These are phyloP conservation scores for Crithidia fasciculata DNA, from an alignment of 208 protist genomes.

Conservation along the genomic window DNA sequence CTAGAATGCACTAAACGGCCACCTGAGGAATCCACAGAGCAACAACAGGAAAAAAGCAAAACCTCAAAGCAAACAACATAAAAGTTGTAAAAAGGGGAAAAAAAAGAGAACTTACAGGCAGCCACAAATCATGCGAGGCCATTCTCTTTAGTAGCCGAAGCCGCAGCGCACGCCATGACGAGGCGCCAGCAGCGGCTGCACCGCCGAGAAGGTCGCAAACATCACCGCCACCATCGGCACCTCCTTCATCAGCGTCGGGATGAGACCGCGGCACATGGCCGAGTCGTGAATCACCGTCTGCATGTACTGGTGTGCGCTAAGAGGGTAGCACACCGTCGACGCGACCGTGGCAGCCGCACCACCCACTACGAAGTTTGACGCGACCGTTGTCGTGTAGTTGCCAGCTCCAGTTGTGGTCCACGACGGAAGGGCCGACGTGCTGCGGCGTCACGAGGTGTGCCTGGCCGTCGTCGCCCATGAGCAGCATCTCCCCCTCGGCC, in stretches of 20 bases:
- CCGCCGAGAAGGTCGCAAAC: constrained; percentile 79
- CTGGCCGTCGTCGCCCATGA: constrained; percentile 15
- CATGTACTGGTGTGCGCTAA: constrained; percentile 86
- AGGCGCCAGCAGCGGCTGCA: constrained; percentile 79
- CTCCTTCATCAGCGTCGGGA: constrained; percentile 82
- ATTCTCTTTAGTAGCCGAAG: constrained; percentile 77
- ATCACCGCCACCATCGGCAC: constrained; percentile 89
- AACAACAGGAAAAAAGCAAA: constrained; percentile 1
- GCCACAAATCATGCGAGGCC: too few species aligned
- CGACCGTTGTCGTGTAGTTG: constrained; percentile 67
- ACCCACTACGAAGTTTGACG: constrained; percentile 72
- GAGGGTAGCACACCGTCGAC: constrained; percentile 86
- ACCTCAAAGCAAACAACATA: neutral
- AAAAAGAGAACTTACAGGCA: too few species aligned
- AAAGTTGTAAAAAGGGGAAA: neutral
- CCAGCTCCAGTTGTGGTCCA: constrained; percentile 56
- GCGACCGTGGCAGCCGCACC: constrained; percentile 82
- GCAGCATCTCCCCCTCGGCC: constrained; percentile 10
- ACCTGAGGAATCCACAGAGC: neutral
- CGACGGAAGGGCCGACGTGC: constrained; percentile 11
- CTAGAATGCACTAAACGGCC: too few species aligned
- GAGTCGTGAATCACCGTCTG: constrained; percentile 93
- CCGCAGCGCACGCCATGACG: constrained; percentile 85
- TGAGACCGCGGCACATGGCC: constrained; percentile 82
- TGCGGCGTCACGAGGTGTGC: constrained; percentile 14